phyloP scores from a whole-genome alignment of 371 early-diverging fungal genomes.

The Chytridiales sp. region DNA sequence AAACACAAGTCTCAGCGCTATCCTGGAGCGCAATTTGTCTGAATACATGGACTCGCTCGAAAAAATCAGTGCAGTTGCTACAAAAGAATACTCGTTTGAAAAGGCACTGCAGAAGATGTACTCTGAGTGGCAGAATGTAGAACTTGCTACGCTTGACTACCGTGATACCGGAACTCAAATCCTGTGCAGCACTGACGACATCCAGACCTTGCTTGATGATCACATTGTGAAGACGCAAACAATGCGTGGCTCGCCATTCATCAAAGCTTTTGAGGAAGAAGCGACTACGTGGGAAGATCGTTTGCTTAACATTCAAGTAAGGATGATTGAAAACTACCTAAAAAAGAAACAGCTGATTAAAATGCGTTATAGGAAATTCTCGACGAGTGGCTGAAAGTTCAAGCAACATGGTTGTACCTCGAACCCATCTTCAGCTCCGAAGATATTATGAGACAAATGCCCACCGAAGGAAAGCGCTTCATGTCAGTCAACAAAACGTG shows the following conservation, averaged over 20 bases:
- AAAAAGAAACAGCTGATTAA: background rate
- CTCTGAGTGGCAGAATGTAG: slow-evolving; percentile 51
- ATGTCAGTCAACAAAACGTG: slow-evolving; percentile 53
- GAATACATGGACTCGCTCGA: slow-evolving; percentile 50
- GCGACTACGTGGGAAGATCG: slow-evolving; percentile 45
- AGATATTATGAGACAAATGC: slow-evolving; percentile 62
- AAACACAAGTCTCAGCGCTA: slow-evolving; percentile 44
- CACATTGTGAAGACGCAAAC: slow-evolving; percentile 60
- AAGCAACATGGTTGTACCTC: slow-evolving; percentile 56
- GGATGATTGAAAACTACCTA: background rate
- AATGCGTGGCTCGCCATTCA: slow-evolving; percentile 56
- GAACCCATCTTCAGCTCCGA: slow-evolving; percentile 60
- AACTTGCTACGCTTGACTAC: slow-evolving; percentile 50
- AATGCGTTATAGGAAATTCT: slow-evolving; percentile 42
- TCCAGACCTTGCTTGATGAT: slow-evolving; percentile 55
- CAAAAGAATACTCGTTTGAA: slow-evolving; percentile 57
- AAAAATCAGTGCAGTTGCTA: slow-evolving; percentile 46
- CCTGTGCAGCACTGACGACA: slow-evolving; percentile 48
- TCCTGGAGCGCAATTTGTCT: slow-evolving; percentile 48
- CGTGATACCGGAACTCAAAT: slow-evolving; percentile 57
- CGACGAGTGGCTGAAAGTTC: slow-evolving; percentile 59
- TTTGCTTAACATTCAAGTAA: slow-evolving; percentile 47
- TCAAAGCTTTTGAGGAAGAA: slow-evolving; percentile 56
- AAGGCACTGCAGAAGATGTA: slow-evolving; percentile 58
- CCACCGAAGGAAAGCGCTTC: slow-evolving; percentile 54